Base-by-base conservation (phyloP, 805 yeast species). In the Candida odintsovae region DNA sequence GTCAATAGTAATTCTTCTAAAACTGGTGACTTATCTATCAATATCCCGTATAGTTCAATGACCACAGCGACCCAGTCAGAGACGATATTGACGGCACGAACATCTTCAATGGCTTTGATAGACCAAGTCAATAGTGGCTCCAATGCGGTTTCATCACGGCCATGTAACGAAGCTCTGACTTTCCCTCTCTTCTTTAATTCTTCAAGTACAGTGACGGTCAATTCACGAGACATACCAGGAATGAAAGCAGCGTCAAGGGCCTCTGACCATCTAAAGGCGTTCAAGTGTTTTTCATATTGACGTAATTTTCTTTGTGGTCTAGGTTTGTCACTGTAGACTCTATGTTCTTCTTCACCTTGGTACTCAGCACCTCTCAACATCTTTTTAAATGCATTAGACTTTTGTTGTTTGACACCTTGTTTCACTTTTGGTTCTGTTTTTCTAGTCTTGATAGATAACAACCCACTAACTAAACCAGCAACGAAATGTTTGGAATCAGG, bases 301-400 rank as follows among this genome's bases (percentile, higher is more conserved):
- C 83, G 83, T 48, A 89, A 73, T 61, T 85, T 86, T 64, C 83
- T 88, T 46, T 72, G 70, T 15, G 64, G 53, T 41, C 70, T 71
- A 35, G 72, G 64, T 50, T 78, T 75, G 51, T 87, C 87, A 47
- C 76, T 76, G 29, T 86, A 72, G 4, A 85, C 71, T 45, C 78
- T 72, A 59, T 86, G 86, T 62, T 92, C 98, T 52, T 81, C 83
- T 60, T 88, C 96, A 38, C 98, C 98, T 48, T 79, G 77, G 64
- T 90, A 92, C 56, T 90, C 96, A 8, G 90, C 76, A 47, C 98
- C 98, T 56, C 92, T 80, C 76, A 89, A 80, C 86, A 89, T 84
- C 59, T 89, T 77, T 36, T 83, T 81, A 67, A 81, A 87, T 9
- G 85, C 80, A 56, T 77, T 78, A 23, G 86, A 73, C 46, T 78